Percentiles rank a stretch among this genome's conserved stretches.
Evolutionary conservation across 2,329 filamentous ascomycete genomes (phyloP).

Genomic region (Fusarium sp.): DNA sequence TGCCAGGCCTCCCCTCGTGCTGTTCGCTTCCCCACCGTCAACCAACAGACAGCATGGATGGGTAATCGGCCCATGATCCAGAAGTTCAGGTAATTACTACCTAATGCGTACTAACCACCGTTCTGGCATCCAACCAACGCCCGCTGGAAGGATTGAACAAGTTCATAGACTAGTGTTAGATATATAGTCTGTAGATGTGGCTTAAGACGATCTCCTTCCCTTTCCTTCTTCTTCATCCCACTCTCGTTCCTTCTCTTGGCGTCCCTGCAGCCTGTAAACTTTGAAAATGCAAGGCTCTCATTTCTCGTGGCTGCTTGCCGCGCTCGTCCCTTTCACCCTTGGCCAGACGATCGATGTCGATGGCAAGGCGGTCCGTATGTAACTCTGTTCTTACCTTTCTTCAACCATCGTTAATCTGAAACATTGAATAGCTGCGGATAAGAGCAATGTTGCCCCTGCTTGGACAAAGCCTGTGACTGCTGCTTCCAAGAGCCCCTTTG

Average conservation of each 20-base stretch:
- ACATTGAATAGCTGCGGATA: constrained; percentile 32
- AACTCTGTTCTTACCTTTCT: background rate
- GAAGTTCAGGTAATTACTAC: constrained; percentile 30
- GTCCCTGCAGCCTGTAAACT: constrained; percentile 18
- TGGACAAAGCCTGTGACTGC: constrained; percentile 9
- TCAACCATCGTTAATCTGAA: constrained; percentile 32
- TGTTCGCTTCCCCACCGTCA: constrained; percentile 5
- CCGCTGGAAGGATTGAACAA: background rate
- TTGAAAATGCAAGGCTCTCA: constrained; percentile 23
- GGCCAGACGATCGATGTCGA: constrained; percentile 39
- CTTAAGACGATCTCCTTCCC: constrained; percentile 15
- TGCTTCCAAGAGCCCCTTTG: constrained; percentile 15
- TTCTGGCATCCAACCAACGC: background rate
- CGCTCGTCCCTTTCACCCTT: constrained; percentile 20
- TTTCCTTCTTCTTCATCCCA: constrained; percentile 2
- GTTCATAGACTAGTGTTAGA: constrained; percentile 4
- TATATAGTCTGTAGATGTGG: constrained; percentile 37
- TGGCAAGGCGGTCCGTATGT: constrained; percentile 38
- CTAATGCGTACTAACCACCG: constrained; percentile 21
- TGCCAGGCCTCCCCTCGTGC: background rate
- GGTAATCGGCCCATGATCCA: constrained; percentile 10
- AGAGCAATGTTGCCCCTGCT: constrained; percentile 44
- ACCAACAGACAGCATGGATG: constrained; percentile 19
- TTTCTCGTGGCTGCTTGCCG: constrained; percentile 33
- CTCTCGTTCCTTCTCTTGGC: constrained; percentile 17